A percentile compares a stretch with the other conserved stretches of the same genome.
phyloP scores from a whole-genome alignment of 192 early-diverging fungal genomes.

The Podochytrium sp. region DNA sequence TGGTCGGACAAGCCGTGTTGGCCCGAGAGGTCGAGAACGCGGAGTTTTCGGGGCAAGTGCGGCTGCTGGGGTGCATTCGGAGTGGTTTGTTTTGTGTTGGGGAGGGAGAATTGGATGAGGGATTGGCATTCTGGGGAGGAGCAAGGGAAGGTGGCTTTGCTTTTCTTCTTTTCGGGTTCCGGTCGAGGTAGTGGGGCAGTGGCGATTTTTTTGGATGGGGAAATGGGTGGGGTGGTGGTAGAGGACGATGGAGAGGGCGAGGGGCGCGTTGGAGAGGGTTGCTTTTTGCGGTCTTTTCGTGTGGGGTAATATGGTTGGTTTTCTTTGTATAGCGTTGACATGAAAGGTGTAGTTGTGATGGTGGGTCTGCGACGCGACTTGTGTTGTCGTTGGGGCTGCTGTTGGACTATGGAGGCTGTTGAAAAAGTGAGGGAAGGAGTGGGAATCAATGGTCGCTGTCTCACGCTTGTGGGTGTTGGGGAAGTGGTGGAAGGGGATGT shows the following conservation, averaged over 20 bases:
- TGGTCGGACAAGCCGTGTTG: slow-evolving; percentile 45
- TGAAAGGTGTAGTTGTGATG: slow-evolving; percentile 13
- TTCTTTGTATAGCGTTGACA: slow-evolving; percentile 6
- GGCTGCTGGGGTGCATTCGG: slow-evolving; percentile 23
- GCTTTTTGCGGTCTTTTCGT: neutral
- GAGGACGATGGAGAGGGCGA: too few species aligned
- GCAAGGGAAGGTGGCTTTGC: slow-evolving; percentile 29
- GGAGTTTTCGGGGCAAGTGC: neutral
- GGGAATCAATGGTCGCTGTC: neutral
- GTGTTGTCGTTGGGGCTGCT: neutral
- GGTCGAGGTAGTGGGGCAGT: too few species aligned
- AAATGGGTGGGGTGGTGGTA: too few species aligned
- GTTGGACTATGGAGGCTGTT: too few species aligned
- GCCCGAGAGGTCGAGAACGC: slow-evolving; percentile 49
- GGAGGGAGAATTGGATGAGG: slow-evolving; percentile 22
- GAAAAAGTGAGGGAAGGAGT: neutral
- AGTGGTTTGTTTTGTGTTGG: neutral
- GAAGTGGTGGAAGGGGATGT: neutral
- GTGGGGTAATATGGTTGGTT: neutral
- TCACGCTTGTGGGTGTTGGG: neutral
- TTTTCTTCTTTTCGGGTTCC: neutral
- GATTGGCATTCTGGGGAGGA: slow-evolving; percentile 46
- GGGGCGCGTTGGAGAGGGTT: neutral
- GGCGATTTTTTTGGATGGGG: too few species aligned
- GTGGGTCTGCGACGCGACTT: neutral